A percentile compares a stretch with the other conserved stretches of the same genome.
Conservation (phyloP, 2,329 filamentous ascomycete genomes). For the Colletotrichum godetiae region DNA sequence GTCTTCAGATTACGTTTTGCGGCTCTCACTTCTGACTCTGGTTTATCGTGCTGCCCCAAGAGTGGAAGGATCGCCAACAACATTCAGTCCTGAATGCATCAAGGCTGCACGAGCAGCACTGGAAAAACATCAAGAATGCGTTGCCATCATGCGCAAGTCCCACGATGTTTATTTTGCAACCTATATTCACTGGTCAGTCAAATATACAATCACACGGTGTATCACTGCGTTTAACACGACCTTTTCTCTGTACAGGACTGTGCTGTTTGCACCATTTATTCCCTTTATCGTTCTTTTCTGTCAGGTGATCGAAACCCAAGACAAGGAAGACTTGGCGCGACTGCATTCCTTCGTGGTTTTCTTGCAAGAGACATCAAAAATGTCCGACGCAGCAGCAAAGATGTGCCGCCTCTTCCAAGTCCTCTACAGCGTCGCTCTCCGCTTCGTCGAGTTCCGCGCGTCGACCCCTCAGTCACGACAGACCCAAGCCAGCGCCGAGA, state of each 20-base stretch:
- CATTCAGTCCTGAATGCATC: slow-evolving; percentile 56
- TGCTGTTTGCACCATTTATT: slow-evolving; percentile 64
- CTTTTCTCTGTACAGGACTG: slow-evolving; percentile 46
- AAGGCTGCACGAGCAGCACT: slow-evolving; percentile 55
- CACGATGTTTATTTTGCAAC: slow-evolving; percentile 49
- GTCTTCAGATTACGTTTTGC: slow-evolving; percentile 54
- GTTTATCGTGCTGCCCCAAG: slow-evolving; percentile 55
- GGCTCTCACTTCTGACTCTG: slow-evolving; percentile 53
- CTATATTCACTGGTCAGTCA: slow-evolving; percentile 55
- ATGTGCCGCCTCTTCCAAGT: slow-evolving; percentile 69
- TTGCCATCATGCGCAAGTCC: slow-evolving; percentile 49
- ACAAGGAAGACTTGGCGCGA: slow-evolving; percentile 55
- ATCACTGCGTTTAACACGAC: no score
- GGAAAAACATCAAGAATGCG: slow-evolving; percentile 52
- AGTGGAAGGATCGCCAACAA: slow-evolving; percentile 41
- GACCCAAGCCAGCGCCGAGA: slow-evolving; percentile 50
- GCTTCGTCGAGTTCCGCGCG: slow-evolving; percentile 68
- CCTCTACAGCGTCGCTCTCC: slow-evolving; percentile 66
- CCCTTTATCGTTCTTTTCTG: slow-evolving; percentile 66
- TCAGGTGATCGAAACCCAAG: slow-evolving; percentile 59
- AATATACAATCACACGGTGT: background rate
- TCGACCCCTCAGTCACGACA: slow-evolving; percentile 42
- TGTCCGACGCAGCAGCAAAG: slow-evolving; percentile 61
- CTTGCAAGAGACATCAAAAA: slow-evolving; percentile 59
- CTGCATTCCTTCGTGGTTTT: slow-evolving; percentile 62